Conservation (phyloP, 371 early-diverging fungal species). For the Choanephora cucurbitarum region DNA sequence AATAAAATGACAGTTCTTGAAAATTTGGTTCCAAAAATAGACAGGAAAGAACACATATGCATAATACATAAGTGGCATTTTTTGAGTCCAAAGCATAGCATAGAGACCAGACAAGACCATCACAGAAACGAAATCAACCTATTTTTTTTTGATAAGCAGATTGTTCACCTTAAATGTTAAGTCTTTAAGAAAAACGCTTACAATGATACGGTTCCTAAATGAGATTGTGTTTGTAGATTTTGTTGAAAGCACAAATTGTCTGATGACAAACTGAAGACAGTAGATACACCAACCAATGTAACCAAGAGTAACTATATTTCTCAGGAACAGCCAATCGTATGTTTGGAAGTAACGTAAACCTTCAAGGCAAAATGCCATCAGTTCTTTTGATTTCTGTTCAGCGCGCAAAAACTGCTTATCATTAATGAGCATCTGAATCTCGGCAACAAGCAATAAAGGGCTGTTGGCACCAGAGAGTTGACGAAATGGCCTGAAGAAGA, state of each 20-base stretch:
- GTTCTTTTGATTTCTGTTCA: constrained; percentile 56
- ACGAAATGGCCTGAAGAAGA: constrained; percentile 78
- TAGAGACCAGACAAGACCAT: constrained; percentile 44
- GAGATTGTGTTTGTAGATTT: background rate
- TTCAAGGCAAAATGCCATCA: constrained; percentile 69
- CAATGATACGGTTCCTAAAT: constrained; percentile 6
- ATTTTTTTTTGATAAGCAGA: constrained; percentile 4
- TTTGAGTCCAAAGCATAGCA: constrained; percentile 64
- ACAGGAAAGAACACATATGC: constrained; percentile 84
- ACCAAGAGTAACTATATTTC: constrained; percentile 83
- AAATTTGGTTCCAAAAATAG: constrained; percentile 81
- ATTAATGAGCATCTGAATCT: constrained; percentile 67
- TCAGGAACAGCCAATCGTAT: constrained; percentile 93
- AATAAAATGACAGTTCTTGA: constrained; percentile 35
- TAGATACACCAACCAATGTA: constrained; percentile 92
- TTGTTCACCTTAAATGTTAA: too few relatives aligned
- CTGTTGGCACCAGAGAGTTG: constrained; percentile 54
- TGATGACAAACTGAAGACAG: constrained; percentile 74
- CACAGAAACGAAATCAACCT: constrained; percentile 49
- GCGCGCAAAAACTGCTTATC: constrained; percentile 64
- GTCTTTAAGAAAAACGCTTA: too few relatives aligned
- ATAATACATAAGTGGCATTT: constrained; percentile 84
- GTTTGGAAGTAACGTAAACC: constrained; percentile 95
- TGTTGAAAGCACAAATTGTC: constrained; percentile 37
- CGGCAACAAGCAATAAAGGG: constrained; percentile 52